A percentile compares a stretch with the other conserved stretches of the same genome.
phyloP scores from a whole-genome alignment of 306 rosid species.

The cucumber (Cucumis sativus) region DNA sequence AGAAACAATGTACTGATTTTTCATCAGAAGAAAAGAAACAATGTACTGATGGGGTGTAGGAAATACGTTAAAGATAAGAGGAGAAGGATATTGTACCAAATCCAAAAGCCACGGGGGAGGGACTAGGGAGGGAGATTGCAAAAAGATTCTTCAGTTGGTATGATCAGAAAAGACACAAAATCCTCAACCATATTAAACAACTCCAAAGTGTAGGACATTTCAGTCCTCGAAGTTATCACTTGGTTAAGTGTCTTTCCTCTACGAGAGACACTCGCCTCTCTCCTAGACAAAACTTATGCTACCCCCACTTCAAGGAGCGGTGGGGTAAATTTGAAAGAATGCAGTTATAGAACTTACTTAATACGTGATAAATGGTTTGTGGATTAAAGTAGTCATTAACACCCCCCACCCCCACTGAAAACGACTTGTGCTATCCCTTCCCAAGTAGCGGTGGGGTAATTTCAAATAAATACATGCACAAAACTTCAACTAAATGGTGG shows the following conservation, averaged over 20 bases:
- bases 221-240: not conserved
- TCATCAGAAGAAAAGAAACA: not conserved
- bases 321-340: not conserved
- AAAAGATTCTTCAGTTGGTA: not conserved
- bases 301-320: not conserved
- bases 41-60: not conserved
- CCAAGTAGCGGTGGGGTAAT: not conserved
- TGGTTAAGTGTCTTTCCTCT: not conserved
- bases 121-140: not conserved
- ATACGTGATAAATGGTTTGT: not conserved
- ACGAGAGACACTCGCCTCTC: not conserved
- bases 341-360: not conserved
- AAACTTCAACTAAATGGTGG: not conserved
- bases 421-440: not conserved
- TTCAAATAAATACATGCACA: not conserved
- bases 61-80: not conserved
- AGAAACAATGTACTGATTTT: not conserved
- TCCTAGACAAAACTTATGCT: not conserved
- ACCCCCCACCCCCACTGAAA: not conserved
- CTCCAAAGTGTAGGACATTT: not conserved
- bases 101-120: not conserved
- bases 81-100: not conserved
- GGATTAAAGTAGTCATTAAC: not conserved
- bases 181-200: not conserved
- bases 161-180: not conserved